Evolutionary conservation across 2,329 filamentous ascomycete genomes (phyloP), one percentile per base, ranked within the genome.

Genomic region (Metarhizium anisopliae): DNA sequence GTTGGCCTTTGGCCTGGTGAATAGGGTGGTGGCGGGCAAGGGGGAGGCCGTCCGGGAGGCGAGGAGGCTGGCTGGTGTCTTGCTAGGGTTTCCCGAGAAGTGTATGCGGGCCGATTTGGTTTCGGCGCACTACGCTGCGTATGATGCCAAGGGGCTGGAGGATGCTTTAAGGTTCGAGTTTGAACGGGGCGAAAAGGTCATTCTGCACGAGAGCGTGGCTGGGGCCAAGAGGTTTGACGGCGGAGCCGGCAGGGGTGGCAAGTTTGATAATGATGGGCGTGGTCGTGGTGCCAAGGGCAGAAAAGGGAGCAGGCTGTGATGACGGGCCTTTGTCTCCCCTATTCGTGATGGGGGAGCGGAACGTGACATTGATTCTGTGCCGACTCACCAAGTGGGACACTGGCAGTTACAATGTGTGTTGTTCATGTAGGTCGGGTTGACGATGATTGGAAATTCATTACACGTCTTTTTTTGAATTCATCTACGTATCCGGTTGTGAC

Each of bases 91-190:
- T 51, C 80, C 80, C 2, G 74, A 81, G 59, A 62, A 64, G 4
- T 80, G 78, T 60, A 74, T 83, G 73, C 79, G 77, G 53, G 66
- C 64, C 2, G 80, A 83, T 62, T 68, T 79, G 3, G 62, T 61
- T 3, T 75, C 69, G 10, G 73, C 71, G 40, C 81, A 82, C 57
- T 76, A 82, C 63, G 70, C 74, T 16, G 72, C 72, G 0, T 82
- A 77, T 57, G 64, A 75, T 8, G 77, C 79, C 0, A 60, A 58
- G 0, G 75, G 72, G 2, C 75, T 82, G 13, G 70, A 77, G 47
- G 77, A 82, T 61, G 80, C 78, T 0, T 55, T 81, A 65, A 63
- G 62, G 40, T 69, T 69, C 58, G 79, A 82, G 60, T 80, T 73
- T 61, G 68, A 74, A 4, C 62, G 71, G 32, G 77, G 77, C 0